Conservation (phyloP, 2,329 filamentous ascomycete species). For the Neofusicoccum sp. region DNA sequence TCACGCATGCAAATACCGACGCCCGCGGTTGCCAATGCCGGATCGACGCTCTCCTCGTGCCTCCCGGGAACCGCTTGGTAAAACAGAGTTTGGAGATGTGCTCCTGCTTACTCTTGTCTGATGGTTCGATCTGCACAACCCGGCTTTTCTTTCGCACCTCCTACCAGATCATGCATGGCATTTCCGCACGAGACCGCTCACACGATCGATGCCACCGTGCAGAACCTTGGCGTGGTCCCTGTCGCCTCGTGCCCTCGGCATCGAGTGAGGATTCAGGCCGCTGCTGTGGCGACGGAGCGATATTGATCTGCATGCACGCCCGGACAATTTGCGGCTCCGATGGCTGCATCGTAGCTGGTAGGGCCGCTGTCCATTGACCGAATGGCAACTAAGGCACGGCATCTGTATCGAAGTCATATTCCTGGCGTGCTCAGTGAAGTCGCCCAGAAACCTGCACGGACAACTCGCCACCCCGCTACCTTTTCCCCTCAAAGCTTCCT, state of each 20-base stretch:
- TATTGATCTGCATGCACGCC: background rate
- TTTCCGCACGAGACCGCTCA: background rate
- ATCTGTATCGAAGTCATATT: background rate
- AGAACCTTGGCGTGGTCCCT: background rate
- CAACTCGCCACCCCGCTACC: background rate
- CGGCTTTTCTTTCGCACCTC: background rate
- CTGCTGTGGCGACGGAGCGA: background rate
- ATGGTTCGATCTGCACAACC: constrained; percentile 9
- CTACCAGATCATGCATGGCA: background rate
- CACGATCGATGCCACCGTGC: background rate
- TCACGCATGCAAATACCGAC: background rate
- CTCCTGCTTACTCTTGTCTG: background rate
- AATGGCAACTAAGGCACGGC: background rate
- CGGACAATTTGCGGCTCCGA: background rate
- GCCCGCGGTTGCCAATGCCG: background rate
- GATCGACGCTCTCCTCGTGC: background rate
- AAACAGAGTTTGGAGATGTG: background rate
- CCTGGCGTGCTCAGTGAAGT: background rate
- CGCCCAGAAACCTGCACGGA: background rate
- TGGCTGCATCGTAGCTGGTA: background rate
- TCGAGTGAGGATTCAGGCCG: background rate
- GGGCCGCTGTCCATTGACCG: background rate
- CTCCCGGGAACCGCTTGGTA: background rate
- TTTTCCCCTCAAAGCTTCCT: background rate
- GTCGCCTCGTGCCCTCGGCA: background rate